These are phyloP conservation scores for Erythrophleum fordii DNA, from an alignment of 306 rosid species.

Conservation along the genomic window DNA sequence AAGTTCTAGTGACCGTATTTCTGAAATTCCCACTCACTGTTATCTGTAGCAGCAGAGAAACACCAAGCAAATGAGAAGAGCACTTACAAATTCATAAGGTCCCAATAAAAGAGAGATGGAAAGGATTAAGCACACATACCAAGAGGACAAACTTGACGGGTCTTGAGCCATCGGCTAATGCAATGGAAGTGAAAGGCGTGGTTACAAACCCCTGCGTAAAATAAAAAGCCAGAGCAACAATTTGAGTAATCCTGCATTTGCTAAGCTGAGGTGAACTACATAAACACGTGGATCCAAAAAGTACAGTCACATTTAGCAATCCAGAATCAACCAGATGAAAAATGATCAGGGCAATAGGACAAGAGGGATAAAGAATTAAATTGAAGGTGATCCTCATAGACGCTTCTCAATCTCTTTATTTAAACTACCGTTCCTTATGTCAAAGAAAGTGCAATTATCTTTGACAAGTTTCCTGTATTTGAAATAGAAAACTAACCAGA, in stretches of 20 bases:
- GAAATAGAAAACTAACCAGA: not conserved
- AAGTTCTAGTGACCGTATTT: conserved; percentile 85
- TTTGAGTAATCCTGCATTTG: conserved; percentile 11
- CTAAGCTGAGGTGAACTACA: conserved; percentile 28
- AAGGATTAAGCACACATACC: conserved; percentile 54
- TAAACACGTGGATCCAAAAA: not conserved
- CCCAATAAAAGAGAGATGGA: conserved; percentile 1
- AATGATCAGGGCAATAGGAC: not conserved
- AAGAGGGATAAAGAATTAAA: not conserved
- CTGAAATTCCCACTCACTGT: conserved; percentile 97
- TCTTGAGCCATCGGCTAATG: conserved; percentile 64
- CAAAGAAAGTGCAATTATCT: not conserved
- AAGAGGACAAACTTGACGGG: conserved; percentile 72
- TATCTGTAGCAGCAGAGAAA: conserved; percentile 55
- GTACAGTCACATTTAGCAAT: conserved; percentile 10
- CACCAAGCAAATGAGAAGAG: conserved; percentile 20
- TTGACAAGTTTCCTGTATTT: not conserved
- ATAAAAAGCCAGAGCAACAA: conserved; percentile 24
- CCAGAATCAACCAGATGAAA: not conserved
- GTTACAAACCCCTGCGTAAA: conserved; percentile 56
- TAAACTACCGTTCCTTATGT: not conserved
- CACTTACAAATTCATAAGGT: not conserved
- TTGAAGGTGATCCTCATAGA: not conserved
- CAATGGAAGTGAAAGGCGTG: conserved; percentile 65
- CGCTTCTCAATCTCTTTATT: not conserved